Evolutionary conservation across 441 rosid genomes (phyloP), one percentile per base, ranked within the genome.

Genomic region (Biscutella laevigata): DNA sequence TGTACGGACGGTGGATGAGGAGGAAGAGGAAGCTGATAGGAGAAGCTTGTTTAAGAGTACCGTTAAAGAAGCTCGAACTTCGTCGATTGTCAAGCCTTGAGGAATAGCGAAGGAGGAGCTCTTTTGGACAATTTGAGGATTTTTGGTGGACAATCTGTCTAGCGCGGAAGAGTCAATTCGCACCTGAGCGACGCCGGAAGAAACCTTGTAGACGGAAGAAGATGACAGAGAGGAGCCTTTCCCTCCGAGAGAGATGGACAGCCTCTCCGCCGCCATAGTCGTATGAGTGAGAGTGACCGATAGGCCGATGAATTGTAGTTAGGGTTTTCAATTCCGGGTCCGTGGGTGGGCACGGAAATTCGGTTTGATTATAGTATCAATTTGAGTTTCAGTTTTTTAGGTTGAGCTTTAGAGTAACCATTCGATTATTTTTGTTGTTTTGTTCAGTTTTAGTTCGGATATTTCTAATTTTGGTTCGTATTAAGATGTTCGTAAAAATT

Each of bases 1-100:
- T 6, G 74, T 21, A 36, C 83, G 78, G 28, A 75, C 32, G 8
- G 38, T 53, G 2, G 72, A 12, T 1, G 77, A 61, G 14, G 57
- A 54, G 12, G 78, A 61, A 26, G 67, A 15, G n/a, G 46, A 41
- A 38, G 30, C 36, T 11, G 68, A 47, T 9, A 70, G 38, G 2
- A 83, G 83, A 49, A 87, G 71, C 74, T 82, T 78, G 63, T 73
- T 77, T 42, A 84, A 83, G 21, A 88, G 74, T 7, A 72, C 71
- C 13, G 53, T 52, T n/a, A 78, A 67, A 22, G 74, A 67, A 16
- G 94, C 88, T 28, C 91, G 71, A 26, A 30, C 33, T 59, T 80
- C 94, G 36, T 64, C 64, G 4, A 12, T 35, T 40, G 67, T 69
- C 9, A 80, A 59, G 6, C 44, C 53, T 33, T 44, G 5, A 20